phyloP scores from a whole-genome alignment of 352 stramenopile genomes.

The Phytophthora fragariae region DNA sequence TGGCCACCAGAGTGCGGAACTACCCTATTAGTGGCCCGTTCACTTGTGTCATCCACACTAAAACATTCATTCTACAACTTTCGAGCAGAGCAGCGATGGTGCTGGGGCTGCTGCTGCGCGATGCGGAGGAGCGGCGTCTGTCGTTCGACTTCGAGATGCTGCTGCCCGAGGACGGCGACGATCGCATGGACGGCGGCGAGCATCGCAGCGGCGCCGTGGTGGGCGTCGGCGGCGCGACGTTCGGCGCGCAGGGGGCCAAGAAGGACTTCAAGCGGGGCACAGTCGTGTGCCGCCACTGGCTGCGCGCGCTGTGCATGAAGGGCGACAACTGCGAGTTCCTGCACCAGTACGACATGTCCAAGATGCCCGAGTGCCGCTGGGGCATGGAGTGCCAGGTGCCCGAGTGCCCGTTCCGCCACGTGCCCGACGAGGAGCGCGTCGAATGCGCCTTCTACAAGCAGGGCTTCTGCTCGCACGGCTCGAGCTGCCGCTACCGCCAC shows the following conservation, averaged over 20 bases:
- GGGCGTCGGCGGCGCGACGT: conserved; percentile 49
- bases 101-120: conserved; percentile 76
- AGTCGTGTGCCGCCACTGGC: conserved; percentile 98
- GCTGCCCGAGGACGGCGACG: conserved; percentile 71
- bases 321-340: conserved; percentile 97
- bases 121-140: conserved; percentile 80
- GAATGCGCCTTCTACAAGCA: conserved; percentile 98
- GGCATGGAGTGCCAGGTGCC: conserved; percentile 97
- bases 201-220: conserved; percentile 45
- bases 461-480: conserved; percentile 97
- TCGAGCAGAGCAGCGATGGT: conserved; percentile 51
- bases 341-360: conserved; percentile 95
- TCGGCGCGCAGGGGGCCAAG: conserved; percentile 50
- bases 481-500: conserved; percentile 96
- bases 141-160: conserved; percentile 89
- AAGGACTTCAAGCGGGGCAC: conserved; percentile 94
- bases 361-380: conserved; percentile 98
- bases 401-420: conserved; percentile 97
- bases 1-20: not conserved
- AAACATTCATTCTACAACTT: not conserved
- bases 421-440: conserved; percentile 95
- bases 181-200: conserved; percentile 50
- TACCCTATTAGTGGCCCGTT: not conserved
- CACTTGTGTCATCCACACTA: too few relatives aligned
- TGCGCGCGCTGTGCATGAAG: conserved; percentile 98